Evolutionary conservation across 148 eudicot species (phyloP), one percentile per base, ranked within the genome.

Genomic region (Chenopodium berlandieri): DNA sequence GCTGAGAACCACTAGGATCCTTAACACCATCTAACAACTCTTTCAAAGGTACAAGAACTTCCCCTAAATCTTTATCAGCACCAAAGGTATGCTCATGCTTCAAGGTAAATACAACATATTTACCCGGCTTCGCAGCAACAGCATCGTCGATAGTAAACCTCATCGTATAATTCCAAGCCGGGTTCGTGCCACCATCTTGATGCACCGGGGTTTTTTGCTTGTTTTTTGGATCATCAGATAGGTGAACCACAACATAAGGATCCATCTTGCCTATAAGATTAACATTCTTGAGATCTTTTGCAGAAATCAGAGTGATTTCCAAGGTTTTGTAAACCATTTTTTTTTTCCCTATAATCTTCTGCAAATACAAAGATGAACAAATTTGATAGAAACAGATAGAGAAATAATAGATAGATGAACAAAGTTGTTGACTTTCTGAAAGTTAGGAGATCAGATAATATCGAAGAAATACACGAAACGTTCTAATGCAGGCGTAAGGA

Each of bases 251-350:
- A 6, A 85, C 87, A 46, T 85, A 88, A 0, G 84, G 79, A 68
- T 88, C 90, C 90, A 90, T 90, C 77, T 88, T 85, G 30, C 87
- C 90, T 52, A 90, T 83, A 13, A 85, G 84, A 72, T 86, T 84
- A 16, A 90, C 89, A 73, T 90, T 86, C 58, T 90, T 88, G 4
- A 90, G 89, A 77, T 86, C 90, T 73, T 85, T 86, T 6, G 90
- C 92, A 2, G 90, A 90, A 46, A 83, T 83, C 0, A 88, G 12
- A 9, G 84, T 86, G 25, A 90, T 68, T 58, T 89, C 92, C 10
- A 89, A 31, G 11, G 86, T 80, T 81, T 82, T 82, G 74, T 34
- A 32, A 9, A 79, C 87, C 89, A 84, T 84, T 0, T 40, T 86
- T n/a, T 44, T 13, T 14, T 40, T 40, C 7, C 7, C 7, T 37